A percentile compares a stretch with the other conserved stretches of the same genome.
Conservation (phyloP, 768 basidiomycete species). For the Trametes punicea region DNA sequence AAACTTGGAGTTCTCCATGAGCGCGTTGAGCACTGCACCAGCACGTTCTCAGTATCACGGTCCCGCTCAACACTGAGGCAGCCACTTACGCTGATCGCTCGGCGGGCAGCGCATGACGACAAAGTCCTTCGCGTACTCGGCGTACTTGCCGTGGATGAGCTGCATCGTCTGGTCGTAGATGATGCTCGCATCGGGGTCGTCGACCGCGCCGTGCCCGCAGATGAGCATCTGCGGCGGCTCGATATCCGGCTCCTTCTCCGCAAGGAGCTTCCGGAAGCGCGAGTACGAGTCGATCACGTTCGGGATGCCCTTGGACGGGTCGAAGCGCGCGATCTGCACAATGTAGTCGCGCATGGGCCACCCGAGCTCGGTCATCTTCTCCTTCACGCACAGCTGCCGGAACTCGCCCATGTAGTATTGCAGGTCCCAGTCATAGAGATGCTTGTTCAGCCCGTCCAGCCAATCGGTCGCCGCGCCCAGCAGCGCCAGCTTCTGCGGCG, state of each 20-base stretch:
- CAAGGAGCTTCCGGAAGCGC: constrained; percentile 70
- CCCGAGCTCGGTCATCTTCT: constrained; percentile 74
- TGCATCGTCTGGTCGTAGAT: constrained; percentile 80
- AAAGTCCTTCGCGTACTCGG: constrained; percentile 39
- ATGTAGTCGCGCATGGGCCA: constrained; percentile 86
- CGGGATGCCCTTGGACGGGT: constrained; percentile 82
- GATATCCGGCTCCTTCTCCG: constrained; percentile 40
- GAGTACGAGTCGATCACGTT: constrained; percentile 86
- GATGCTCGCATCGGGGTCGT: constrained; percentile 92
- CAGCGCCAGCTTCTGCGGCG: constrained; percentile 62
- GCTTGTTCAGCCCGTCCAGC: constrained; percentile 95
- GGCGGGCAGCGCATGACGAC: constrained; percentile 65
- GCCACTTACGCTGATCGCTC: constrained; percentile 71
- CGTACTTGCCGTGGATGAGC: constrained; percentile 42
- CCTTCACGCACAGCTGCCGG: constrained; percentile 72
- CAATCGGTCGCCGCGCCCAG: constrained; percentile 86
- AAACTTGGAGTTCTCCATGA: constrained; percentile 86
- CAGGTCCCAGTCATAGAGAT: constrained; percentile 75
- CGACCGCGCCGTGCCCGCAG: constrained; percentile 91
- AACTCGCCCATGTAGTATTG: constrained; percentile 90
- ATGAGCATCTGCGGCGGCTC: constrained; percentile 74
- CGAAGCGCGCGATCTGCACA: constrained; percentile 92
- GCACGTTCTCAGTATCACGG: not conserved
- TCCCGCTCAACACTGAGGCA: not conserved
- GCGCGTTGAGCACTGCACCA: constrained; percentile 70